A percentile compares a stretch with the other conserved stretches of the same genome.
Conservation (phyloP, 176 grass and related monocot genomes). For the Triticum turgidum region DNA sequence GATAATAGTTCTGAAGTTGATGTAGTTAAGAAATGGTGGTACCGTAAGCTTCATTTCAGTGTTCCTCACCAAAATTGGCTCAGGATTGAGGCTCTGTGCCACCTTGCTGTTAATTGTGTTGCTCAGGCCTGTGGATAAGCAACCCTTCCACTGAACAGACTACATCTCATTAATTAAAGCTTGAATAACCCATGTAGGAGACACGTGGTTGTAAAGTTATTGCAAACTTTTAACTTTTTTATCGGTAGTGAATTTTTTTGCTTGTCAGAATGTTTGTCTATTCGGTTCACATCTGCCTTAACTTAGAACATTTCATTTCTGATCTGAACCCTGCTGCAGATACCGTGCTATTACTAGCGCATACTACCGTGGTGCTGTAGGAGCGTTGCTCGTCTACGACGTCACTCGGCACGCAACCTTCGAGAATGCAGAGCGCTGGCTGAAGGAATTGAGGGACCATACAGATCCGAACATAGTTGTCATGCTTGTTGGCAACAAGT, state of each 20-base stretch:
- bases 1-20: not conserved
- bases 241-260: not conserved
- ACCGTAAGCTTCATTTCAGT: not conserved
- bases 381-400: slow-evolving; percentile 78
- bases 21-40: not conserved
- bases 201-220: not conserved
- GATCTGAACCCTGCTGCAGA: slow-evolving; percentile 38
- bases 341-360: slow-evolving; percentile 94
- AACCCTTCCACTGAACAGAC: not conserved
- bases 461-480: slow-evolving; percentile 92
- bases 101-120: not conserved
- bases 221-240: not conserved
- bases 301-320: not conserved
- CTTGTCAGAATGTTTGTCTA: not conserved
- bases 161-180: not conserved
- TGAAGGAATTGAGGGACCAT: slow-evolving; percentile 83
- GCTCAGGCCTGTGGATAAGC: not conserved
- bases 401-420: slow-evolving; percentile 79
- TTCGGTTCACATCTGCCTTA: slow-evolving; percentile 3
- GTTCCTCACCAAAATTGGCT: not conserved
- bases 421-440: slow-evolving; percentile 81
- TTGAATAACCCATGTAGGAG: not conserved
- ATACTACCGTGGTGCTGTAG: slow-evolving; percentile 88
- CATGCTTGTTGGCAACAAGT: slow-evolving; percentile 90
- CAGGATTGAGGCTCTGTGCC: not conserved